Base-by-base conservation (phyloP, 2,329 filamentous ascomycete genomes). In the Colletotrichum costaricense region DNA sequence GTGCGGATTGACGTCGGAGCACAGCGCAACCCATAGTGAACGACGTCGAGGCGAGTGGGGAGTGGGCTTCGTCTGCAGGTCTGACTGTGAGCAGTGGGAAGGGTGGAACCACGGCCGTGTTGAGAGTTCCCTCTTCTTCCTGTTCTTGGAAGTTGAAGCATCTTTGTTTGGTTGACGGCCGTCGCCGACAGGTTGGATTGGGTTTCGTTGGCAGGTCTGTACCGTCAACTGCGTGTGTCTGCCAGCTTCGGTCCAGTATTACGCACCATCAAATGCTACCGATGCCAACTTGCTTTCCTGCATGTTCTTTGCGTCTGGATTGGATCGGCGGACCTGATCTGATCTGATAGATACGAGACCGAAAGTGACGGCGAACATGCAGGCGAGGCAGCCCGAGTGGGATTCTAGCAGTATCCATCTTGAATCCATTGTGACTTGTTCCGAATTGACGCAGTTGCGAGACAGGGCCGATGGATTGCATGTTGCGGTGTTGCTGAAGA, bases 301-400 rank as follows among this genome's bases (percentile, higher is more conserved):
- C 30, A 35, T 26, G 22, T 7, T 56, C 6, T 24, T 55, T 22
- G 42, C 46, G 65, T 38, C 28, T 30, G 49, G 35, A 54, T 30
- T 69, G 54, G 67, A 70, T 70, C 67, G 56, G 24, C 67, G 55
- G 52, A 14, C 67, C 60, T 70, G 67, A 65, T 70, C 70, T 73
- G 67, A 66, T 64, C 49, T 70, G 67, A 66, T 64, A 55, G 55
- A 62, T 56, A 59, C 30, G 42, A 65, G 60, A 30, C 60, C 70
- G 67, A 70, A 26, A 70, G 70, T 66, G 26, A 57, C 56, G 46
- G 67, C 59, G 67, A 73, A 56, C 22, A 57, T 64, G 67, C 12
- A 28, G 58, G 49, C 71, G 71, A 71, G 52, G 3, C 22, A 30
- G 5, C 24, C 24, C 42, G 28, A 42, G 24, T 19, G 6, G 22